Base-by-base conservation (phyloP, 129 eudicot species). In the Flaveria trinervia region DNA sequence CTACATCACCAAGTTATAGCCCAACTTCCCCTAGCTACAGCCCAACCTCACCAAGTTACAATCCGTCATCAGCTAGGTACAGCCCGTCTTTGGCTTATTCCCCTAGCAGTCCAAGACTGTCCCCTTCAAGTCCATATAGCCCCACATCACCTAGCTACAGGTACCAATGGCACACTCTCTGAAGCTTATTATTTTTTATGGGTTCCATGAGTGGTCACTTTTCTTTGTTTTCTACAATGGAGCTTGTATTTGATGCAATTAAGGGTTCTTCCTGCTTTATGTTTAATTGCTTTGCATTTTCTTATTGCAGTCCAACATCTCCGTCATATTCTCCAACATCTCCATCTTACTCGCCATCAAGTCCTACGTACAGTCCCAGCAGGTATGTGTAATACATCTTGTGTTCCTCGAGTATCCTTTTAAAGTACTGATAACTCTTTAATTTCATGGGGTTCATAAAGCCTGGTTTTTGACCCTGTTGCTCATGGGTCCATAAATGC, bases 291-390 rank as follows among this genome's bases (percentile, higher is more conserved):
- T 59, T 2, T 45, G 72, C 26, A 18, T 45, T 69, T 9, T 71
- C 28, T 61, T 78, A 4, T 92, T 85, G 86, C 96, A 94, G 98
- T 80, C 98, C 98, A 7, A 94, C 98, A 13, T 93, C 97, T 0
- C 98, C 96, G 20, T 88, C 98, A 1, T 93, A 90, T 77, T 93
- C 97, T 44, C 98, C 98, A 39, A 91, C 97, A 43, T 94, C 98
- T 61, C 98, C 98, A 43, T 84, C 98, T 20, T 94, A 94, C 83
- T 94, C 98, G 1, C 98, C 98, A 45, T 94, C 98, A 41, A 94
- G 98, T 75, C 98, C 97, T 68, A 85, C 93, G 10, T 93, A 90
- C 73, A 93, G 98, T 82, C 97, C 97, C n/a, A 89, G 92, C 97
- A 94, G 98, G 98, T 94, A 89, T 36, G 61, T 78, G 14, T 51